phyloP scores from a whole-genome alignment of 2,329 filamentous ascomycete species.

The Penicillium sp. region DNA sequence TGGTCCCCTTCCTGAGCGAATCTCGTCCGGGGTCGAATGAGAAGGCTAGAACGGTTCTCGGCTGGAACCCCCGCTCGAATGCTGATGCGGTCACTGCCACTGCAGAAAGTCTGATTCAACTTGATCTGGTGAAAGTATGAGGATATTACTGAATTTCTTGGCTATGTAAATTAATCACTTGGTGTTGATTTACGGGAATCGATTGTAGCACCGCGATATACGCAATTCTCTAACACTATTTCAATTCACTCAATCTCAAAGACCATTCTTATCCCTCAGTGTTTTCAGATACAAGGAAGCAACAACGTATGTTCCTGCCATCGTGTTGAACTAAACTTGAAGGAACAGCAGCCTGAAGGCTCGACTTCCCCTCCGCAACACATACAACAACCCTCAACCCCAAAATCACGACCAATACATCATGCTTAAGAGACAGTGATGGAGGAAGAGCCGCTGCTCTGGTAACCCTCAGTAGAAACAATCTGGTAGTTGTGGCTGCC shows the following conservation, averaged over 20 bases:
- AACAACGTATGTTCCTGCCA: not conserved
- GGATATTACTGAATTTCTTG: not conserved
- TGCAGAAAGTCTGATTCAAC: conserved; percentile 13
- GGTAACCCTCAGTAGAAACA: conserved; percentile 52
- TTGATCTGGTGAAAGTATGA: conserved; percentile 9
- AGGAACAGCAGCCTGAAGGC: not conserved
- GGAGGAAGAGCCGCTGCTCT: conserved; percentile 46
- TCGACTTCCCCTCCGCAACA: not conserved
- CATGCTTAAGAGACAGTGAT: conserved; percentile 46
- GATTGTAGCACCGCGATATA: not conserved
- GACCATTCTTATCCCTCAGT: not conserved
- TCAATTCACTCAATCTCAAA: not conserved
- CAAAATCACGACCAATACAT: not conserved
- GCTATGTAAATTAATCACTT: not conserved
- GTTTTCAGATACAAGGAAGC: not conserved
- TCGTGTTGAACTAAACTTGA: not conserved
- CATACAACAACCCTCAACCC: not conserved
- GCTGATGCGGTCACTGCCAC: conserved; percentile 16
- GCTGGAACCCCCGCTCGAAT: conserved; percentile 17
- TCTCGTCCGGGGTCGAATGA: conserved; percentile 11
- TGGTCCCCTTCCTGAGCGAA: conserved; percentile 12
- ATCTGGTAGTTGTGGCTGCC: conserved; percentile 50
- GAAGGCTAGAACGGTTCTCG: conserved; percentile 17
- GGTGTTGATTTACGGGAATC: not conserved
- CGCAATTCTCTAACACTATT: not conserved